Evolutionary conservation across 768 basidiomycete species (phyloP), one percentile per base, ranked within the genome.

Genomic region (Lentinula detonsa): DNA sequence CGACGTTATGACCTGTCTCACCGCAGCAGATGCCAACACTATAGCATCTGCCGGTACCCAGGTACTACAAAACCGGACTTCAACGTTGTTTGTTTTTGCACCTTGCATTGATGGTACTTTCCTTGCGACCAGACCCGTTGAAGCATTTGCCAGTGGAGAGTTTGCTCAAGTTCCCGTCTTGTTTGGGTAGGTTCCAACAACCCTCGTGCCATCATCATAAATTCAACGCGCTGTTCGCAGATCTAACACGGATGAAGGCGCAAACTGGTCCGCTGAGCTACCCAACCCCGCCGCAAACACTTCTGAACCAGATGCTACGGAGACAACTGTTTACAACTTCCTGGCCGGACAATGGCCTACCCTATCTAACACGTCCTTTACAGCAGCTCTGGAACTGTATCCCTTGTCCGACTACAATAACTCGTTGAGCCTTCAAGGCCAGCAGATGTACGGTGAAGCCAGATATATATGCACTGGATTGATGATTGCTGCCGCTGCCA

Each of bases 401-500:
- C 76, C 78, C 0, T 61, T 77, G 21, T 57, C 63, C 5, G 69
- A 70, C 45, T 79, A 69, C 64, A 62, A 68, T 37, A 66, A 62
- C 10, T 75, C 73, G 6, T 70, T 76, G 37, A 74, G 75, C 57
- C 67, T 75, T 8, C 76, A 78, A 61, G 76, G 72, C 8, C 75
- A 77, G 53, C 75, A 77, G 62, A 78, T 79, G 75, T 79, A 78
- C 61, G 78, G 78, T 33, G 78, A 79, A 59, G 70, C 70, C 57
- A 65, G 78, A 53, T 78, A 76, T 54, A 77, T 79, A n/a, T 79
- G 78, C 61, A 74, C 73, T 7, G 76, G 77, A 13, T 64, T 65
- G 11, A 64, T 78, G 67, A 72, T 79, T 50, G 64, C 73, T 0
- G 72, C 70, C 9, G 68, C 69, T 52, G 67, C 59, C n/a, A 59